Evolutionary conservation across 2,329 filamentous ascomycete species (phyloP).

Genomic region (Alternaria dauci): DNA sequence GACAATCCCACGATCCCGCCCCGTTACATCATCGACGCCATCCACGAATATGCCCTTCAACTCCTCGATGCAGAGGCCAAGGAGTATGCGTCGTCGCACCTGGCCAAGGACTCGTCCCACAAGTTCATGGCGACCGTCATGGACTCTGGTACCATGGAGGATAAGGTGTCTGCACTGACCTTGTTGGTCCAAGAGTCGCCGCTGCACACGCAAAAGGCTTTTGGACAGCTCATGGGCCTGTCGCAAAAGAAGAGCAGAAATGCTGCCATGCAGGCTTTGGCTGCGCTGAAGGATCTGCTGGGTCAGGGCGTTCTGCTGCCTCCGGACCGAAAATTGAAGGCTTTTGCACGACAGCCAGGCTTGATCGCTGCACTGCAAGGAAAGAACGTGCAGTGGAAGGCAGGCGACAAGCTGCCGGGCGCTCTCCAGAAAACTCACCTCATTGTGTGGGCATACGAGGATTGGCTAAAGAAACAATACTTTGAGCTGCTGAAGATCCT

Average conservation of each 20-base stretch:
- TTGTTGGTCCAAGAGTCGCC: constrained; percentile 96
- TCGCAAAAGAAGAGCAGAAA: constrained; percentile 94
- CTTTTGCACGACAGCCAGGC: constrained; percentile 81
- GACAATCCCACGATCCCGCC: constrained; percentile 59
- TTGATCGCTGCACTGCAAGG: constrained; percentile 76
- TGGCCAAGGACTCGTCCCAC: constrained; percentile 84
- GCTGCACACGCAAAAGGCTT: constrained; percentile 86
- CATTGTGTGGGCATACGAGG: constrained; percentile 89
- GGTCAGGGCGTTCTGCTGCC: constrained; percentile 88
- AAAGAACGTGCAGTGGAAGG: constrained; percentile 69
- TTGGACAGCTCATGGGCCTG: constrained; percentile 82
- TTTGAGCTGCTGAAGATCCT: constrained; percentile 92
- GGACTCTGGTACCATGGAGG: constrained; percentile 92
- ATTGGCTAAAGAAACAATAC: constrained; percentile 93
- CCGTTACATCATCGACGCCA: constrained; percentile 62
- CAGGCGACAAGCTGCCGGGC: constrained; percentile 75
- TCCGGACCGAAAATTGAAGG: constrained; percentile 77
- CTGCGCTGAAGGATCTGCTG: constrained; percentile 91
- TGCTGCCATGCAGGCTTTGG: constrained; percentile 90
- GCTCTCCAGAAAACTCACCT: constrained; percentile 79
- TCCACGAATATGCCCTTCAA: constrained; percentile 75
- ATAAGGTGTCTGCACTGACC: constrained; percentile 95
- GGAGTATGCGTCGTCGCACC: constrained; percentile 74
- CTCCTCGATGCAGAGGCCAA: constrained; percentile 81
- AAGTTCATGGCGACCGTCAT: constrained; percentile 98